Base-by-base conservation (phyloP, 495 filamentous ascomycete genomes). In the Aspergillus ostianus region DNA sequence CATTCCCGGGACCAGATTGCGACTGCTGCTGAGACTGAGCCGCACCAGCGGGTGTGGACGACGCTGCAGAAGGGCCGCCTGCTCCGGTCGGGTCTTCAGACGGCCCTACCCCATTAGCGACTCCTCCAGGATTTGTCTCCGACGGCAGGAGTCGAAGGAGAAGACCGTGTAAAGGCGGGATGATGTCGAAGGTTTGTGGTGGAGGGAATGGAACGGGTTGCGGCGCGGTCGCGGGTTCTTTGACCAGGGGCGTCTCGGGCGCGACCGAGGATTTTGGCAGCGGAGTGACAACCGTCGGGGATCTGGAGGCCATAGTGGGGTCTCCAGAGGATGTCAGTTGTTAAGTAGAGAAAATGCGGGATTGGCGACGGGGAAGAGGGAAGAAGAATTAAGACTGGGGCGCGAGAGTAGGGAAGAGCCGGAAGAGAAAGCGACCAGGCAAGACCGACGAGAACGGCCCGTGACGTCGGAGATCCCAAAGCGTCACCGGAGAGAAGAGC, bases 91-190 rank as follows among this genome's bases (percentile, higher is more conserved):
- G 55, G 20, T 68, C 70, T 46, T 69, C 71, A 46, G 62, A 56
- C 21, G 60, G 64, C 23, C 61, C 64, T 30, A 56, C 46, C 18
- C 49, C 63, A 60, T 60, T 59, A 41, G 65, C 52, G 4, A 62
- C 45, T 2, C 53, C 54, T 2, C 56, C 63, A 18, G 20, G 20
- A 44, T 55, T 69, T 19, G 57, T 47, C 19, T 70, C 63, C 3
- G 64, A 68, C 21, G 78, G 73, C 57, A 89, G 83, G 36, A 97
- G 84, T 46, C 87, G 89, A 57, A 85, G 78, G 49, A 97, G 83
- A 64, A 96, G 84, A 12, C 85, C 81, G 69, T 90, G 85, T 51
- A 97, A 82, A 51, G 91, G 83, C 53, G 94, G 92, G 51, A 97
- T 80, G 60, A 91, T 85, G 80, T 97, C 93, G 72, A 96, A 87